phyloP scores from a whole-genome alignment of 2,329 filamentous ascomycete genomes.

The Coniella vitis region DNA sequence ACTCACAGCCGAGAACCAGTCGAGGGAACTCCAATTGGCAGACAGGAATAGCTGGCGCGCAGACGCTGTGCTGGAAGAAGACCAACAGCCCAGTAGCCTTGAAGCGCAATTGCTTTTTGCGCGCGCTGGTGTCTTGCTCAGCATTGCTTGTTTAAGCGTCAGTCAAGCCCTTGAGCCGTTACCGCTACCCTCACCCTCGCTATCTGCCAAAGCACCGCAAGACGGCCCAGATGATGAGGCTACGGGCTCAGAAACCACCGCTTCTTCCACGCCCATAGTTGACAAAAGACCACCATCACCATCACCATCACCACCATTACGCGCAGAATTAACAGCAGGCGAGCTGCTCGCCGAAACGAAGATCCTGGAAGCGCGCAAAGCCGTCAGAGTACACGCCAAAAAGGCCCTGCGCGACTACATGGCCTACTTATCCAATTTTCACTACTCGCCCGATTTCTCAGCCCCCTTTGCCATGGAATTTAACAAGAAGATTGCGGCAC shows the following conservation, averaged over 20 bases:
- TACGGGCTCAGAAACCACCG: slow-evolving; percentile 1
- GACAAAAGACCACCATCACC: slow-evolving; percentile 21
- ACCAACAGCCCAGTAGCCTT: slow-evolving; percentile 64
- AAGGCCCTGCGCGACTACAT: slow-evolving; percentile 69
- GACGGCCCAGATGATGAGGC: neutral
- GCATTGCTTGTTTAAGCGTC: slow-evolving; percentile 62
- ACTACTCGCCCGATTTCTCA: slow-evolving; percentile 69
- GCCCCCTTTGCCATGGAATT: slow-evolving; percentile 52
- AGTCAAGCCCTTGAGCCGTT: slow-evolving; percentile 34
- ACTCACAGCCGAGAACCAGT: slow-evolving; percentile 30
- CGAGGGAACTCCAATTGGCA: slow-evolving; percentile 42
- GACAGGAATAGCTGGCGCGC: slow-evolving; percentile 22
- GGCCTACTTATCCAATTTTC: slow-evolving; percentile 64
- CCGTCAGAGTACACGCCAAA: slow-evolving; percentile 68
- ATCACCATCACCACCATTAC: slow-evolving; percentile 21
- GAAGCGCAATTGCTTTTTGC: slow-evolving; percentile 72
- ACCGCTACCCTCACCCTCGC: slow-evolving; percentile 4
- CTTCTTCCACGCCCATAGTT: slow-evolving; percentile 17
- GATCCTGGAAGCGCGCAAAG: slow-evolving; percentile 56
- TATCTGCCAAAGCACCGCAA: slow-evolving; percentile 2
- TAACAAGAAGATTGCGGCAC: slow-evolving; percentile 49
- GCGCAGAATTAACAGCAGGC: slow-evolving; percentile 33
- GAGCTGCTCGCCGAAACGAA: slow-evolving; percentile 38
- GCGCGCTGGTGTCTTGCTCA: slow-evolving; percentile 64
- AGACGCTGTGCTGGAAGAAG: slow-evolving; percentile 32